Percentiles rank a stretch among this genome's conserved stretches.
phyloP scores from a whole-genome alignment of 2,329 filamentous ascomycete genomes.

The Aspergillus fructus region DNA sequence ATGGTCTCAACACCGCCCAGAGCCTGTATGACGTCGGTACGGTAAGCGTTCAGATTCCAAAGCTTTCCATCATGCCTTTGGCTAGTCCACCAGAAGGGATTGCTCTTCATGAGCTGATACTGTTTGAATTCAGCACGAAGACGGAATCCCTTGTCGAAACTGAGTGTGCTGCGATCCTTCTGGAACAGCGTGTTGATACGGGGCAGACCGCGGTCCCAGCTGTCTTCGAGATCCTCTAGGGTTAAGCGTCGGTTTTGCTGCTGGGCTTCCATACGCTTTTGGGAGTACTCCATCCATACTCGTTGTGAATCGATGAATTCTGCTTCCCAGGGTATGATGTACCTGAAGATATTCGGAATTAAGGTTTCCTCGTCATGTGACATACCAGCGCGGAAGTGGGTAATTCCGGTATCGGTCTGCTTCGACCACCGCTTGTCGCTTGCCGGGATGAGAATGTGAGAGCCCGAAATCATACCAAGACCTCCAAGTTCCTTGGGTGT shows the following conservation, averaged over 20 bases:
- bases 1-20: constrained; percentile 97
- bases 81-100: constrained; percentile 99
- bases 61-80: constrained; percentile 95
- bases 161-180: constrained; percentile 93
- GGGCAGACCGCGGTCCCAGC: constrained; percentile 95
- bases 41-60: constrained; percentile 94
- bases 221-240: constrained; percentile 93
- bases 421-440: constrained; percentile 98
- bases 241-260: constrained; percentile 95
- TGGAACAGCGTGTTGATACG: constrained; percentile 99
- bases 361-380: constrained; percentile 96
- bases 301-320: constrained; percentile 99
- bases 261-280: constrained; percentile 94
- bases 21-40: constrained; percentile 95
- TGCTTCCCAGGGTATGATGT: constrained; percentile 98
- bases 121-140: constrained; percentile 95
- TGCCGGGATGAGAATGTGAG: constrained; percentile 93
- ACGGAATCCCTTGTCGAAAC: constrained; percentile 98
- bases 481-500: constrained; percentile 97
- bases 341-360: constrained; percentile 98
- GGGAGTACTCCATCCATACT: constrained; percentile 98
- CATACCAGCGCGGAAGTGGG: constrained; percentile 96
- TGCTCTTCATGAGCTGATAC: constrained; percentile 98
- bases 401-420: constrained; percentile 95
- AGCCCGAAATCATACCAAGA: constrained; percentile 97